Conservation (phyloP, 148 eudicot genomes). For the Euryodendron excelsum region DNA sequence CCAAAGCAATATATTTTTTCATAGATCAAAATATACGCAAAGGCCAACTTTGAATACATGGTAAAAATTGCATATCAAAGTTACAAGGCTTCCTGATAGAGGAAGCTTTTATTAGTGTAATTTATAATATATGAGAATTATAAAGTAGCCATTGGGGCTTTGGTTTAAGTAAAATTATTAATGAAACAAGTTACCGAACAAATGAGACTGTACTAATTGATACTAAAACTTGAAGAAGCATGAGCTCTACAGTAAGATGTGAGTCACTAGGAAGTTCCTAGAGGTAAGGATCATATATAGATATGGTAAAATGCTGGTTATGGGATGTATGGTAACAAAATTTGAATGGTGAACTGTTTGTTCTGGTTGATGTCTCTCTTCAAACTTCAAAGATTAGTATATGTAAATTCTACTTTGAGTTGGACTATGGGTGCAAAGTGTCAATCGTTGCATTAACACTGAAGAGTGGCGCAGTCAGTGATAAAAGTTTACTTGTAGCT, state of each 20-base stretch:
- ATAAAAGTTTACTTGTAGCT: neutral
- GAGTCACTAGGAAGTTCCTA: neutral
- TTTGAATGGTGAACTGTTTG: neutral
- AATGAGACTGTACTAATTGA: neutral
- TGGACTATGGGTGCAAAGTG: neutral
- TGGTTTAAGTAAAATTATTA: neutral
- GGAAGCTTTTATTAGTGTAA: neutral
- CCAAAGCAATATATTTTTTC: neutral
- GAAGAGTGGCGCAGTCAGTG: neutral
- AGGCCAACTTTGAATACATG: too few relatives aligned
- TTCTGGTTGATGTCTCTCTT: neutral
- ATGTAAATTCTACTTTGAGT: neutral
- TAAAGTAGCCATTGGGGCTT: neutral
- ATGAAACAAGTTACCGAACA: neutral
- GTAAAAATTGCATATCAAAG: neutral
- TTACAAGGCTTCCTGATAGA: neutral
- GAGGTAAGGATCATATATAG: neutral
- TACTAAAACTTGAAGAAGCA: neutral
- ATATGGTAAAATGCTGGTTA: neutral
- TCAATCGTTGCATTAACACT: neutral
- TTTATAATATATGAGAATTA: neutral
- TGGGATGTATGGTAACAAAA: neutral
- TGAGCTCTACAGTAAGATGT: neutral
- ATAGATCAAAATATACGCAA: too few relatives aligned
- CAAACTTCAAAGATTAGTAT: neutral